phyloP scores from a whole-genome alignment of 345 rosid genomes.

The Populus davidiana region DNA sequence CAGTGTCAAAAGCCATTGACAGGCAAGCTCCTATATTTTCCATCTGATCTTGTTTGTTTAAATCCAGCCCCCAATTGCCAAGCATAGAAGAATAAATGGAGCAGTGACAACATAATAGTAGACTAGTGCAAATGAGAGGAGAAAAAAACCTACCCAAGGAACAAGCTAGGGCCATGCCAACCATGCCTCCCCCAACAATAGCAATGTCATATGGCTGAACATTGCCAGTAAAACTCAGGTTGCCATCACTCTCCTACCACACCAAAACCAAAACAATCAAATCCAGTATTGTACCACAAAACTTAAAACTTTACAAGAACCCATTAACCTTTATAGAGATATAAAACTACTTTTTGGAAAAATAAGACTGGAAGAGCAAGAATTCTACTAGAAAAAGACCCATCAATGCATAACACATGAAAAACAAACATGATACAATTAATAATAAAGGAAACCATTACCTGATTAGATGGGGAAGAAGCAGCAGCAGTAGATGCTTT shows the following conservation, averaged over 20 bases:
- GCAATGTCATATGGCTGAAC: constrained; percentile 68
- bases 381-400: too few species aligned
- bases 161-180: constrained; percentile 93
- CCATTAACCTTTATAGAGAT: too few species aligned
- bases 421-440: not conserved
- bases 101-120: not conserved
- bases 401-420: not conserved
- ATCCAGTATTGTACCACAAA: not conserved
- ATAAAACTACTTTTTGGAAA: too few species aligned
- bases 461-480: constrained; percentile 1
- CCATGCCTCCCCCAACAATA: constrained; percentile 96
- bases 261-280: not conserved
- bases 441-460: not conserved
- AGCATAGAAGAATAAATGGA: not conserved
- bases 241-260: constrained; percentile 35
- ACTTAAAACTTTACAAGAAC: too few species aligned
- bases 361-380: too few species aligned
- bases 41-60: not conserved
- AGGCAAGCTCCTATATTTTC: not conserved
- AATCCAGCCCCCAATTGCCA: not conserved
- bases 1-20: not conserved
- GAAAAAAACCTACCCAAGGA: constrained; percentile 59
- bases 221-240: constrained; percentile 20
- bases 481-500: not conserved
- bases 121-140: not conserved